Evolutionary conservation across 371 early-diverging fungal genomes (phyloP).

Genomic region (Mortierella sp.): DNA sequence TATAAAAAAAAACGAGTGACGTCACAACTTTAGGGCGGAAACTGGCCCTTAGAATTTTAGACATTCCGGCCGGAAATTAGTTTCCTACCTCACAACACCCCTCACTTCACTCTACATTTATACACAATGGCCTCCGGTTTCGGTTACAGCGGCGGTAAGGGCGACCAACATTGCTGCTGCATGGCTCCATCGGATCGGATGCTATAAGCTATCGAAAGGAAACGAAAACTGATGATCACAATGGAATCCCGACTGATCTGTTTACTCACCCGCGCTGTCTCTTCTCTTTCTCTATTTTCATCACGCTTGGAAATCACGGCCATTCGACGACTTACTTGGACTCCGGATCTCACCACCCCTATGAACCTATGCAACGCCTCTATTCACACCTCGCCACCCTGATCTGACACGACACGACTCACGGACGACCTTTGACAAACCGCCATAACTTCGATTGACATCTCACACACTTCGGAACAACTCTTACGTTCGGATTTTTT

Average conservation of each 20-base stretch:
- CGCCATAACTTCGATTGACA: neutral
- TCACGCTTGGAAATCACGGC: neutral
- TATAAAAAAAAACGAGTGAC: neutral
- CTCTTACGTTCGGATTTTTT: neutral
- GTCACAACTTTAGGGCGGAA: neutral
- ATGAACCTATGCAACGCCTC: neutral
- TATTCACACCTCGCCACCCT: neutral
- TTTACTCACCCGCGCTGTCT: neutral
- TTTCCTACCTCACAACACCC: neutral
- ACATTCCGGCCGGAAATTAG: constrained; percentile 3
- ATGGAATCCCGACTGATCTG: neutral
- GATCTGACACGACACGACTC: neutral
- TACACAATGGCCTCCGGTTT: constrained; percentile 63
- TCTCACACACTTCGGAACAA: neutral
- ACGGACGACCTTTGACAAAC: neutral
- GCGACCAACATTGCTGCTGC: neutral
- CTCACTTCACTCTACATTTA: constrained; percentile 14
- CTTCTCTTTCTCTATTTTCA: neutral
- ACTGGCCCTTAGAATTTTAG: neutral
- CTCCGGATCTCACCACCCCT: neutral
- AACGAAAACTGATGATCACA: neutral
- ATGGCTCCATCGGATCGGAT: neutral
- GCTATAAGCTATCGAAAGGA: neutral
- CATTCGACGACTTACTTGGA: neutral
- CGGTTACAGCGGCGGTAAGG: constrained; percentile 63